Evolutionary conservation across 345 rosid species (phyloP), one percentile per base, ranked within the genome.

Genomic region (Acer saccharum): DNA sequence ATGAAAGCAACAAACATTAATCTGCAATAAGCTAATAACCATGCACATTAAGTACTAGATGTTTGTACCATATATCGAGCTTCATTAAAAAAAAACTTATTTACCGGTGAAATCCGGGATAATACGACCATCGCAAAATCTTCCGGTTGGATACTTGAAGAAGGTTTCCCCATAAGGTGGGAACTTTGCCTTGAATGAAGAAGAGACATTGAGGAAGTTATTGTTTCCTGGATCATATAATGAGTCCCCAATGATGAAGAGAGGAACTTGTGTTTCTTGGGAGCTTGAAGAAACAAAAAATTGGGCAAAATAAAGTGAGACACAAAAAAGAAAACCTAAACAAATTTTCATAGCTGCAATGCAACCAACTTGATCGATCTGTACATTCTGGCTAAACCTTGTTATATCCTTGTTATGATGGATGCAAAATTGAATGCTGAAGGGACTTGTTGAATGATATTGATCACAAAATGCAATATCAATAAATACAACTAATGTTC

Each of bases 161-260:
- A 48, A 44, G 35, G 60, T 32, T 18, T 65, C 48, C 23, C 77
- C 77, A 5, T 74, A 29, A 3, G 77, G 70, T n/a, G 9, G 14
- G 27, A 23, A 52, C 1, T 76, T 23, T 0, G 25, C 25, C 1
- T 23, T 23, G n/a, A n/a, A n/a, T n/a, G n/a, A n/a, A n/a, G n/a
- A n/a, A n/a, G n/a, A 23, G 55, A 77, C 71, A 64, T 77, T 71
- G 41, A 83, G 75, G 44, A 73, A 83, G 76, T 83, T 80, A 14
- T 85, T 85, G 65, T 83, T 79, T 35, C 88, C 88, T 1, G 72
- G 76, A 44, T 87, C 87, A 20, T 77, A 81, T 0, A 78, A 0
- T 0, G 90, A 85, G 61, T 87, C 90, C n/a, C 90, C 88, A 20
- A 85, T 81, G 2, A 83, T 43, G 72, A 85, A 81, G 41, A 87